Percentiles rank a stretch among this genome's conserved stretches.
These are phyloP conservation scores for Amanita fuliginea DNA, from an alignment of 768 basidiomycete species.

Conservation along the genomic window DNA sequence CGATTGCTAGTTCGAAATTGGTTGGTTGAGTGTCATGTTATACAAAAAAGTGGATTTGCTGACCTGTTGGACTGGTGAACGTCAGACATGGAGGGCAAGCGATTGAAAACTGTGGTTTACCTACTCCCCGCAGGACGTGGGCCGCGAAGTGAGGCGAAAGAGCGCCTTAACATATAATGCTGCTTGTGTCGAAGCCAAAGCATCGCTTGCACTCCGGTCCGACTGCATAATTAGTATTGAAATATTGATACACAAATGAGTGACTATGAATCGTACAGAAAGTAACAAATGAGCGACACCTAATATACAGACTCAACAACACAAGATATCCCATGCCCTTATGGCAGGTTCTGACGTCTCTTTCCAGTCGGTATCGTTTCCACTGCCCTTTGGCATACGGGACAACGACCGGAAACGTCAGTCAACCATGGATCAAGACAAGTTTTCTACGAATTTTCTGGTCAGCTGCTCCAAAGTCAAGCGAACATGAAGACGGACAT, in stretches of 20 bases:
- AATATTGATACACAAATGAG: background rate
- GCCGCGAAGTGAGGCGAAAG: constrained; percentile 31
- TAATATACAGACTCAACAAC: background rate
- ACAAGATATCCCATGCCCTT: background rate
- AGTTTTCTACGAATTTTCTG: constrained; percentile 46
- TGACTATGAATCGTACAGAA: background rate
- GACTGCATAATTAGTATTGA: background rate
- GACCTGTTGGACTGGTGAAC: constrained; percentile 50
- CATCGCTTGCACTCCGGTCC: background rate
- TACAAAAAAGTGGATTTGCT: constrained; percentile 9
- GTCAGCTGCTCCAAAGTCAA: background rate
- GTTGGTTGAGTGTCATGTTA: background rate
- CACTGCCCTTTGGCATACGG: constrained; percentile 73
- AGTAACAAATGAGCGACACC: background rate
- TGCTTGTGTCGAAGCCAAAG: background rate
- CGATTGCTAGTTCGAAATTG: constrained; percentile 45
- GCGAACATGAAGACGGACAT: constrained; percentile 41
- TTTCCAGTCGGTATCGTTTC: constrained; percentile 29
- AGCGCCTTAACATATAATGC: background rate
- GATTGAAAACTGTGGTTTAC: constrained; percentile 10
- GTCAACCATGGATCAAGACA: constrained; percentile 87
- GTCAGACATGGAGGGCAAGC: background rate
- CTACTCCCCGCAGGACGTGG: constrained; percentile 22
- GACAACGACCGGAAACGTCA: constrained; percentile 80
- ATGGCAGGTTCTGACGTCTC: constrained; percentile 8